Evolutionary conservation across 2,329 filamentous ascomycete genomes (phyloP).

Genomic region (Fusarium euwallaceae): DNA sequence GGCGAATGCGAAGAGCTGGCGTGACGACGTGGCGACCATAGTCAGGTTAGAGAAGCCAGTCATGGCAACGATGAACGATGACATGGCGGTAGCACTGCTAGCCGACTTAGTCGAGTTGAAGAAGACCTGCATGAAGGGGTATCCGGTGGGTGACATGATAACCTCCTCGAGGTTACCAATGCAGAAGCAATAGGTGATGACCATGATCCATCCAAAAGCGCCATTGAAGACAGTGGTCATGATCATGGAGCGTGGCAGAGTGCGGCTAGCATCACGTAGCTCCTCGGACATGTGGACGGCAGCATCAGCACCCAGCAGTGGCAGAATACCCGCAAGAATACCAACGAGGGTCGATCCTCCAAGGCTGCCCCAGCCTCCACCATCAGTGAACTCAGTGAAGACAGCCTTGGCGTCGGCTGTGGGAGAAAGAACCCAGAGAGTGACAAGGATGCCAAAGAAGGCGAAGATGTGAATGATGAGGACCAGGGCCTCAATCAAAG

Average conservation of each 20-base stretch:
- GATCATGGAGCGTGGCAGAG: constrained; percentile 38
- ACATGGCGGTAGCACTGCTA: constrained; percentile 35
- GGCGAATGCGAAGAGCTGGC: constrained; percentile 40
- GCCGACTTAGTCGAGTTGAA: constrained; percentile 37
- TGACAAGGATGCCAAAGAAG: constrained; percentile 39
- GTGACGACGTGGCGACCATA: constrained; percentile 39
- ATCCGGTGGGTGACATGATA: constrained; percentile 30
- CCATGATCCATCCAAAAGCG: constrained; percentile 42
- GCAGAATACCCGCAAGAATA: constrained; percentile 36
- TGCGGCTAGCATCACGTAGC: constrained; percentile 36
- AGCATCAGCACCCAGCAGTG: constrained; percentile 38
- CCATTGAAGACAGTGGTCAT: constrained; percentile 38
- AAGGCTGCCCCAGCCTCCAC: constrained; percentile 35
- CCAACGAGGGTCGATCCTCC: constrained; percentile 38
- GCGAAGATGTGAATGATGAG: constrained; percentile 41
- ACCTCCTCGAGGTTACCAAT: constrained; percentile 39
- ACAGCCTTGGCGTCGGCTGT: constrained; percentile 30
- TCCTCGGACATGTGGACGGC: constrained; percentile 43
- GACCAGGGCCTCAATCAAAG: constrained; percentile 28
- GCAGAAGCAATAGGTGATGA: constrained; percentile 41
- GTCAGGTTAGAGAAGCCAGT: constrained; percentile 41
- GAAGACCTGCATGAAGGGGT: constrained; percentile 44
- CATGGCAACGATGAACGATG: constrained; percentile 39
- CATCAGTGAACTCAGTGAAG: constrained; percentile 38
- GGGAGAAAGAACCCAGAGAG: constrained; percentile 41